phyloP scores from a whole-genome alignment of 208 protist species.

The Wallacemonas collosoma region DNA sequence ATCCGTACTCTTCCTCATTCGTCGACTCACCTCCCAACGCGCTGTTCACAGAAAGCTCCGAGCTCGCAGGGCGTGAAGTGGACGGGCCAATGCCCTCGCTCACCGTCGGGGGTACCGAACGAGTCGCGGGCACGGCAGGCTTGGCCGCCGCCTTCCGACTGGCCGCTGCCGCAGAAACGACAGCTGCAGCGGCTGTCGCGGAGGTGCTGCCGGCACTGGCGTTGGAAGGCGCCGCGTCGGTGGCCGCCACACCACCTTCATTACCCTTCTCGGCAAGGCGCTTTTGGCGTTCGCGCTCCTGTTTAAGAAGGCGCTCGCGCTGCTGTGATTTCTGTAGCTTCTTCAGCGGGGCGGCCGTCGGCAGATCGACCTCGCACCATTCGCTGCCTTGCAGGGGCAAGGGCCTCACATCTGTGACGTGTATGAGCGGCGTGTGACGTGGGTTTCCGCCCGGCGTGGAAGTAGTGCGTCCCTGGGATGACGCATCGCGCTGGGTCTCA shows the following conservation, averaged over 20 bases:
- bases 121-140: neutral
- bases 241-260: neutral
- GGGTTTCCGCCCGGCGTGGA: too few relatives aligned
- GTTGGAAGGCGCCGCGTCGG: too few relatives aligned
- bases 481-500: neutral
- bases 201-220: slow-evolving; percentile 4
- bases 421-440: slow-evolving; percentile 25
- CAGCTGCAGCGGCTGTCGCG: neutral
- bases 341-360: slow-evolving; percentile 45
- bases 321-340: slow-evolving; percentile 6
- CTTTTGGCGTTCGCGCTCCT: slow-evolving; percentile 23
- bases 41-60: slow-evolving; percentile 8
- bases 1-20: neutral
- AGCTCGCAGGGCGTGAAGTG: neutral
- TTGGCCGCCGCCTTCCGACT: neutral
- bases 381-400: slow-evolving; percentile 49
- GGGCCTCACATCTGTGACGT: slow-evolving; percentile 45
- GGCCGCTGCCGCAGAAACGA: neutral
- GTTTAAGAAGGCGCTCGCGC: slow-evolving; percentile 33
- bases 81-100: slow-evolving; percentile 13
- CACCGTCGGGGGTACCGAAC: neutral
- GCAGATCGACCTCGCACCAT: slow-evolving; percentile 51
- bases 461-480: neutral
- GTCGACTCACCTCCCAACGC: neutral
- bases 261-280: slow-evolving; percentile 5